Conservation (phyloP, 352 stramenopile species). For the Phytophthora syringae region DNA sequence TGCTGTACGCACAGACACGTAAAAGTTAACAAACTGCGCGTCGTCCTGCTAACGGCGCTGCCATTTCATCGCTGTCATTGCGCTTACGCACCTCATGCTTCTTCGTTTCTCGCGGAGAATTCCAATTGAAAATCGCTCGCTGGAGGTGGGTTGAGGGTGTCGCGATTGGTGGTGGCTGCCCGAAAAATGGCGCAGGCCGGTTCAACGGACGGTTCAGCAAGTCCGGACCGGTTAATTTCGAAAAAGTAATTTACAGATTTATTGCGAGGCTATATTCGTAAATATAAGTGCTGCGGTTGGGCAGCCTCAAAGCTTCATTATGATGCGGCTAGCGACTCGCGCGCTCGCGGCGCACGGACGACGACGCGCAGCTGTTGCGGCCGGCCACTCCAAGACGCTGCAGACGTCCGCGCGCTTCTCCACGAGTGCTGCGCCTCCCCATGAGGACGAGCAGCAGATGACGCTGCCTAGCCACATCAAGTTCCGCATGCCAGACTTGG, state of each 20-base stretch:
- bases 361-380: slow-evolving; percentile 14
- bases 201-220: slow-evolving; percentile 12
- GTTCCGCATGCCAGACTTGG: slow-evolving; percentile 88
- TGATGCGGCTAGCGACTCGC: slow-evolving; percentile 26
- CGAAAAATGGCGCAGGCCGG: slow-evolving; percentile 1
- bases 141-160: slow-evolving; percentile 1
- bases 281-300: neutral
- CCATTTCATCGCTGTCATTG: neutral
- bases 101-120: slow-evolving; percentile 70
- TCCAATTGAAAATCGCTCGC: slow-evolving; percentile 48
- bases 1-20: slow-evolving; percentile 66
- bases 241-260: neutral
- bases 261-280: neutral
- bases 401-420: slow-evolving; percentile 10
- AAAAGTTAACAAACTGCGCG: slow-evolving; percentile 15
- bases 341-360: slow-evolving; percentile 15
- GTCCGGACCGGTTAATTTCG: slow-evolving; percentile 11
- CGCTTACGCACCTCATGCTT: slow-evolving; percentile 60
- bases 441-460: slow-evolving; percentile 16
- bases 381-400: neutral
- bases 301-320: neutral
- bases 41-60: neutral
- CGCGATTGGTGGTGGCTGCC: slow-evolving; percentile 35
- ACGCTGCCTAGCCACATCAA: slow-evolving; percentile 78
- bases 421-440: slow-evolving; percentile 2